Evolutionary conservation across 805 yeast genomes (phyloP).

Genomic region (Sungouiella blattae): DNA sequence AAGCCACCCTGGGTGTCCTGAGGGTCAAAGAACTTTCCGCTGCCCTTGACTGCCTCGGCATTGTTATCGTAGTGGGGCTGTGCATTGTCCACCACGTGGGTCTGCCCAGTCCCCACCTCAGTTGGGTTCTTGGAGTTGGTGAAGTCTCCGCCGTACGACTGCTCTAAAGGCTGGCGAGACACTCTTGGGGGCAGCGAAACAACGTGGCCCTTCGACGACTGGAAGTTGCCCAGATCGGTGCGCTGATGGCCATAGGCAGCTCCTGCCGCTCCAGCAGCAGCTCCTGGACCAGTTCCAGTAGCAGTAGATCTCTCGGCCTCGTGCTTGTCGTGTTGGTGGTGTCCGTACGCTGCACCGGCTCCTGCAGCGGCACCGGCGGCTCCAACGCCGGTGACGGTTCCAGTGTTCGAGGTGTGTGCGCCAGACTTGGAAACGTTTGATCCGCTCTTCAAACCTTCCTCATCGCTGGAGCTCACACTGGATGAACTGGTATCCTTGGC

Average conservation of each 20-base stretch:
- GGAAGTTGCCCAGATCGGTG: neutral
- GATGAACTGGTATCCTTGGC: conserved; percentile 1
- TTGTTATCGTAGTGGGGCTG: conserved; percentile 28
- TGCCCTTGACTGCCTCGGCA: conserved; percentile 25
- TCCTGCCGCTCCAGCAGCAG: neutral
- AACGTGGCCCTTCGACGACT: conserved; percentile 1
- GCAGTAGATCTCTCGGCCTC: too few species aligned
- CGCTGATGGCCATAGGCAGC: neutral
- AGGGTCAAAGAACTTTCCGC: conserved; percentile 33
- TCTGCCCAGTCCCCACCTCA: conserved; percentile 18
- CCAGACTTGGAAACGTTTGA: conserved; percentile 2
- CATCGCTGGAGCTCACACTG: conserved; percentile 8
- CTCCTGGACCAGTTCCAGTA: too few species aligned
- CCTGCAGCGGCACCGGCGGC: conserved; percentile 3
- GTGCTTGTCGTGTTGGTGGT: too few species aligned
- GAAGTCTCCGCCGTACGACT: conserved; percentile 30
- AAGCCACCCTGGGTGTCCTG: conserved; percentile 35
- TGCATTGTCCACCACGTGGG: conserved; percentile 16
- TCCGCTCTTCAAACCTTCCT: conserved; percentile 3
- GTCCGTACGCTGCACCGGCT: conserved; percentile 7
- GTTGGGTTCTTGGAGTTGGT: conserved; percentile 31
- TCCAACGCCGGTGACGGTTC: conserved; percentile 8
- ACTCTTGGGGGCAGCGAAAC: conserved; percentile 13
- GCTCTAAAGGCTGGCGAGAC: conserved; percentile 25
- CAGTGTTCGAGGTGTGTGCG: neutral